A percentile compares a stretch with the other conserved stretches of the same genome.
Conservation (phyloP, 177 flowering plant species). For the Vitis hybrid region DNA sequence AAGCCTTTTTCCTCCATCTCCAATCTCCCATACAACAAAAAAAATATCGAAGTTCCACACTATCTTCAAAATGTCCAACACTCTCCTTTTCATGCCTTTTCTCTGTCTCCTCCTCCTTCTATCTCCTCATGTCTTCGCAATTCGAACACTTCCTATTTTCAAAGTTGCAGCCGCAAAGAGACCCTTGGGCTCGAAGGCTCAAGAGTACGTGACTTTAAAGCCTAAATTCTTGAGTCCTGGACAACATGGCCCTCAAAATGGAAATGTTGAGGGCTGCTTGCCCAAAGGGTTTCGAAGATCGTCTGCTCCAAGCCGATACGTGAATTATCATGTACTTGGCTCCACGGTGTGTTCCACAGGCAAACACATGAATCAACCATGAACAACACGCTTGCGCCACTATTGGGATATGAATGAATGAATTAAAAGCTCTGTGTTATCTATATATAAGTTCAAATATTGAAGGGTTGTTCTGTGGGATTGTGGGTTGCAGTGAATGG, state of each 20-base stretch:
- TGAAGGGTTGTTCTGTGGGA: no score
- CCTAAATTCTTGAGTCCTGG: slow-evolving; percentile 6
- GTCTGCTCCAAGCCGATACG: slow-evolving; percentile 62
- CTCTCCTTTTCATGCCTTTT: slow-evolving; percentile 8
- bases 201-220: slow-evolving; percentile 8
- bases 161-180: slow-evolving; percentile 12
- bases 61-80: neutral
- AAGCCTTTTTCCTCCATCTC: slow-evolving; percentile 1
- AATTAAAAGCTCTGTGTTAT: no score
- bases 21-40: neutral
- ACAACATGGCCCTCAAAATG: neutral
- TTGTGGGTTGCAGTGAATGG: no score
- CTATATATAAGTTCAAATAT: no score
- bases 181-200: slow-evolving; percentile 12
- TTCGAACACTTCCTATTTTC: neutral
- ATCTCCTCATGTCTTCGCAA: slow-evolving; percentile 8
- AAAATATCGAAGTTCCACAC: no score
- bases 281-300: slow-evolving; percentile 53
- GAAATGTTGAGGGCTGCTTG: slow-evolving; percentile 34
- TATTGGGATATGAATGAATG: no score
- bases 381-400: neutral
- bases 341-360: slow-evolving; percentile 22
- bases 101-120: slow-evolving; percentile 20
- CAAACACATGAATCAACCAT: slow-evolving; percentile 10
- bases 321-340: slow-evolving; percentile 32